Evolutionary conservation across 805 yeast species (phyloP), one percentile per base, ranked within the genome.

Genomic region (Brettanomyces naardenensis): DNA sequence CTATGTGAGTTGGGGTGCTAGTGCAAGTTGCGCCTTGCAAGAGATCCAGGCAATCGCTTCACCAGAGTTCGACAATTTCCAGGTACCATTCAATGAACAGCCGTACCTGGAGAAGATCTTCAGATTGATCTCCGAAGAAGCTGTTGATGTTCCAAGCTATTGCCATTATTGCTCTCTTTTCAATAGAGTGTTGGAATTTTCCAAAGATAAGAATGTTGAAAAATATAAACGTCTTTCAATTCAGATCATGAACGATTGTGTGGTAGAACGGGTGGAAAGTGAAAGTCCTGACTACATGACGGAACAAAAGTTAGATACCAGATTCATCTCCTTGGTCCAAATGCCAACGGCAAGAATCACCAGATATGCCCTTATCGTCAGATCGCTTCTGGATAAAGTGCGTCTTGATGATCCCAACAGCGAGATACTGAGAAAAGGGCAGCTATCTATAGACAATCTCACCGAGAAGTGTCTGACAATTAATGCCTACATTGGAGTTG

Each of bases 261-360:
- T 56, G 52, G 25, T 53, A 44, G 42, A 54, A 43, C 45, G 44
- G 21, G 31, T 41, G 41, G 34, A 19, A 11, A 10, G 14, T n/a
- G 18, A 11, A 19, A 31, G n/a, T n/a, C 14, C 26, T 2, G 30
- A 33, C 13, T 33, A 23, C 19, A 66, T 18, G 55, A 56, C 59
- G 56, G 65, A 72, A 43, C 64, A 66, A 4, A 46, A 45, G 3
- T 47, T 65, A 48, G 84, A 78, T 50, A 58, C 75, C 20, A 68
- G 81, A 4, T 73, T 78, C 35, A 47, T 53, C 23, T 75, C 81
- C 0, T 59, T 77, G 43, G 53, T 73, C 21, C 78, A 74, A 46
- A 67, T 65, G 52, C 82, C 84, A 3, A 60, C 73, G 9, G 54
- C 68, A 29, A 53, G 82, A 44, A 58, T 71, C 6, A 53, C 68